A percentile compares a stretch with the other conserved stretches of the same genome.
phyloP scores from a whole-genome alignment of 1,284 basidiomycete genomes.

The Tremellales sp. region DNA sequence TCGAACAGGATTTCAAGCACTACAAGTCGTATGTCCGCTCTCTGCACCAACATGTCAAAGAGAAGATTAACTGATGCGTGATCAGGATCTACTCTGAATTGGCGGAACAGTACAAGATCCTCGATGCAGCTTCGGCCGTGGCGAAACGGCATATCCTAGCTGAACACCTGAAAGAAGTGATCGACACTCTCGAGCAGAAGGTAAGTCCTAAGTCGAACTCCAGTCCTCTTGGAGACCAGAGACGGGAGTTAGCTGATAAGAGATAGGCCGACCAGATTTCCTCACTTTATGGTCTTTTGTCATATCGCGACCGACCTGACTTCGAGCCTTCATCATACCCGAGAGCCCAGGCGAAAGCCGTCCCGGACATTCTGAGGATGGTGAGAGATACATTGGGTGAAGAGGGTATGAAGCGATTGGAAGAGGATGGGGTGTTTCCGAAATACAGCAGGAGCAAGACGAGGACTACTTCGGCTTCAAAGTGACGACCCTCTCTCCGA shows the following conservation, averaged over 20 bases:
- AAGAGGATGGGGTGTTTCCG: constrained; percentile 20
- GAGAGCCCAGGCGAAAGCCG: constrained; percentile 16
- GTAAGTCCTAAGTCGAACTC: too few relatives aligned
- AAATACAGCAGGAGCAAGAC: too few relatives aligned
- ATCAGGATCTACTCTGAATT: constrained; percentile 77
- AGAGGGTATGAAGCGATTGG: constrained; percentile 31
- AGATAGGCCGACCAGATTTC: constrained; percentile 82
- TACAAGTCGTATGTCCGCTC: constrained; percentile 66
- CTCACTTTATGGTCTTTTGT: constrained; percentile 70
- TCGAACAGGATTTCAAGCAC: constrained; percentile 86
- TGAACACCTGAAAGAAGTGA: constrained; percentile 78
- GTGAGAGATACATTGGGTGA: constrained; percentile 35
- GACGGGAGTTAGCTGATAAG: neutral
- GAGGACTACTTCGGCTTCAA: too few relatives aligned
- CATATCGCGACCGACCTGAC: constrained; percentile 58
- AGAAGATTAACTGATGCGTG: neutral
- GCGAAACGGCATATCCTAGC: constrained; percentile 75
- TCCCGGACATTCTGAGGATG: constrained; percentile 34
- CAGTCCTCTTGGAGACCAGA: too few relatives aligned
- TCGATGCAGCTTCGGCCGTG: constrained; percentile 75
- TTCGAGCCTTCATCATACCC: neutral
- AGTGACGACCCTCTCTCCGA: too few relatives aligned
- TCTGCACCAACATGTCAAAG: neutral
- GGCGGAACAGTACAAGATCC: constrained; percentile 80
- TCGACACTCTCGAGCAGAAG: constrained; percentile 82